phyloP scores from a whole-genome alignment of 163 green algal genomes.

The Chlamydomonas reinhardtii region DNA sequence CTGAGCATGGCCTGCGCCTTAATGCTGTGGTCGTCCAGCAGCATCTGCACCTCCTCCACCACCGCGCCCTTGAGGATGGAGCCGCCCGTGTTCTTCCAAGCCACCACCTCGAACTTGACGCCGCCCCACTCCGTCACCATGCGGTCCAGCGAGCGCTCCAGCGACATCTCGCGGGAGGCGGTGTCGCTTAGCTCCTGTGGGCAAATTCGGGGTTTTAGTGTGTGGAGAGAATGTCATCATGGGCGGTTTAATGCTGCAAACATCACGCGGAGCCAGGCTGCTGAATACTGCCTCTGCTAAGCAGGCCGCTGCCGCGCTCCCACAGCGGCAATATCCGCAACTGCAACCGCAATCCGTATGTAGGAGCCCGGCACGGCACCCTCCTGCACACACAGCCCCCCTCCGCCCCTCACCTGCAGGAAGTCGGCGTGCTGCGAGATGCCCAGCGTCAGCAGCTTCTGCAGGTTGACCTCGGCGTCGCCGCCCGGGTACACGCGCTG shows the following conservation, averaged over 20 bases:
- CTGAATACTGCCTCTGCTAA: too few species aligned
- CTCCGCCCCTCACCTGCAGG: slow-evolving; percentile 47
- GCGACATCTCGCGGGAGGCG: slow-evolving; percentile 68
- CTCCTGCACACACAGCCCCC: too few species aligned
- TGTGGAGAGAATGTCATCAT: too few species aligned
- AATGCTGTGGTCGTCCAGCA: slow-evolving; percentile 85
- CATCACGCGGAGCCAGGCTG: too few species aligned
- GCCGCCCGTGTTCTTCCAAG: slow-evolving; percentile 78
- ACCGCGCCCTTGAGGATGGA: slow-evolving; percentile 72
- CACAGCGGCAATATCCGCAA: too few species aligned
- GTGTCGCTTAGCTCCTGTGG: slow-evolving; percentile 62
- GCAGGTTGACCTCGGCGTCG: slow-evolving; percentile 51
- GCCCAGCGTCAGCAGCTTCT: slow-evolving; percentile 61
- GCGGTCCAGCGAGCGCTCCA: slow-evolving; percentile 72
- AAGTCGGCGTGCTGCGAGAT: slow-evolving; percentile 68
- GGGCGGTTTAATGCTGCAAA: too few species aligned
- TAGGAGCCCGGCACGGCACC: background rate
- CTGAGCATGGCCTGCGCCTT: slow-evolving; percentile 78
- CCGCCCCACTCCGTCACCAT: slow-evolving; percentile 70
- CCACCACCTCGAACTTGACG: slow-evolving; percentile 63
- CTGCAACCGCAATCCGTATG: background rate
- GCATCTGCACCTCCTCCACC: slow-evolving; percentile 72
- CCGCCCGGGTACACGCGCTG: slow-evolving; percentile 48
- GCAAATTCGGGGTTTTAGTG: background rate
- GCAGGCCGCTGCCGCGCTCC: too few species aligned